phyloP scores from a whole-genome alignment of 2,329 filamentous ascomycete species.

The Juglanconis juglandina region DNA sequence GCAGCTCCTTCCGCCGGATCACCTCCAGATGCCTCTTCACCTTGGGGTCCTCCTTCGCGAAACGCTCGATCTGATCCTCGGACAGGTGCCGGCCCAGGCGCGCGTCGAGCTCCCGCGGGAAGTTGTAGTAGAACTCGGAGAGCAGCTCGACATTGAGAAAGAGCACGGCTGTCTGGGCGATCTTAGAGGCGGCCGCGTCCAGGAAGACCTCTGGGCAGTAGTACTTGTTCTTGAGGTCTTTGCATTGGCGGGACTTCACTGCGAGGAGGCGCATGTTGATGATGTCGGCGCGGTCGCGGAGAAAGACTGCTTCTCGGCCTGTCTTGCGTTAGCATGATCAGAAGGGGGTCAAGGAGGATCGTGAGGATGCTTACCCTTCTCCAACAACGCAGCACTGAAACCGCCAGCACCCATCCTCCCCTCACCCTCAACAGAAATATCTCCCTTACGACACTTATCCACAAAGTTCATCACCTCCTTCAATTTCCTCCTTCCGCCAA shows the following conservation, averaged over 20 bases:
- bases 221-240: slow-evolving; percentile 83
- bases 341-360: too few species aligned
- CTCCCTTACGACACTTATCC: slow-evolving; percentile 82
- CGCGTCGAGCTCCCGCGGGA: slow-evolving; percentile 85
- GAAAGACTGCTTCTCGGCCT: slow-evolving; percentile 92
- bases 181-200: slow-evolving; percentile 92
- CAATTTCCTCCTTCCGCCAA: slow-evolving; percentile 81
- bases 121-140: slow-evolving; percentile 97
- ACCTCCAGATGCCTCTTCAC: slow-evolving; percentile 86
- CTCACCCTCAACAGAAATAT: slow-evolving; percentile 80
- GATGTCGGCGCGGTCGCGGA: slow-evolving; percentile 85
- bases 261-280: slow-evolving; percentile 87
- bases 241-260: slow-evolving; percentile 87
- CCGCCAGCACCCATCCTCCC: slow-evolving; percentile 83
- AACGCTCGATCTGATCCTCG: slow-evolving; percentile 78
- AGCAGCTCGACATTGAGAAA: slow-evolving; percentile 97
- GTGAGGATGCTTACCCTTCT: slow-evolving; percentile 59
- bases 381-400: slow-evolving; percentile 82
- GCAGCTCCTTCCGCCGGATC: slow-evolving; percentile 83
- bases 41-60: slow-evolving; percentile 90
- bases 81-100: slow-evolving; percentile 78
- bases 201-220: slow-evolving; percentile 96
- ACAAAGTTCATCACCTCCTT: slow-evolving; percentile 88
- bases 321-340: slow-evolving; percentile 26
- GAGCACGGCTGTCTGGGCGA: slow-evolving; percentile 89